Evolutionary conservation across 768 basidiomycete species (phyloP).

Genomic region (Multifurca ochricompacta): DNA sequence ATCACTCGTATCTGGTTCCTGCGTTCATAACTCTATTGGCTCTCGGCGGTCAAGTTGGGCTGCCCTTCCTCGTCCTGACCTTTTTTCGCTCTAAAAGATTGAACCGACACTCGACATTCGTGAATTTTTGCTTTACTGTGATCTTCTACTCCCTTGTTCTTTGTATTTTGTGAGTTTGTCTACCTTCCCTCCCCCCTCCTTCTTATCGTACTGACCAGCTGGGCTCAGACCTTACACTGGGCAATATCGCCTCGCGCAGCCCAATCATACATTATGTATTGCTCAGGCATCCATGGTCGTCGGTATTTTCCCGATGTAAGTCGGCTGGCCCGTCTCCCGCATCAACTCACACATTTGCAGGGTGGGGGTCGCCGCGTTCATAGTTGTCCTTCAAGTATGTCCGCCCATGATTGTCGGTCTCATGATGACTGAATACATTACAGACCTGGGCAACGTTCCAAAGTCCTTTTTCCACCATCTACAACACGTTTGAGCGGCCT

Average conservation of each 20-base stretch:
- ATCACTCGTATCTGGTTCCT: conserved; percentile 26
- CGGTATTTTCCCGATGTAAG: conserved; percentile 48
- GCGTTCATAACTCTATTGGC: conserved; percentile 42
- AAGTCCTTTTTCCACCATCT: conserved; percentile 19
- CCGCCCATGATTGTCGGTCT: background rate
- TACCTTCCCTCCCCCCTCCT: background rate
- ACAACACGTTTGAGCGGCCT: conserved; percentile 25
- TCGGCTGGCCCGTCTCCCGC: conserved; percentile 2
- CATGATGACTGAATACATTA: background rate
- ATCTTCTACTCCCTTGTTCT: conserved; percentile 46
- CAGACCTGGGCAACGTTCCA: conserved; percentile 35
- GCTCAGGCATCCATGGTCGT: conserved; percentile 47
- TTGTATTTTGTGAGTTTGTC: conserved; percentile 41
- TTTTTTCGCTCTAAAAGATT: conserved; percentile 37
- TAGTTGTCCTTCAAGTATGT: conserved; percentile 35
- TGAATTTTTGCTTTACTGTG: conserved; percentile 54
- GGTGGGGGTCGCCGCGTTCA: conserved; percentile 35
- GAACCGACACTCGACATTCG: conserved; percentile 41
- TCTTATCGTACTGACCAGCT: background rate
- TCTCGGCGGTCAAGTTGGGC: conserved; percentile 44
- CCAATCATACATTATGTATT: conserved; percentile 34
- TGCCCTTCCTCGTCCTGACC: conserved; percentile 42
- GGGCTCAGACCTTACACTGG: conserved; percentile 30
- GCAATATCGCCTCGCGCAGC: conserved; percentile 22
- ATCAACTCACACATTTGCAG: conserved; percentile 24